Base-by-base conservation (phyloP, 2,329 filamentous ascomycete species). In the Penicillium nordicum region DNA sequence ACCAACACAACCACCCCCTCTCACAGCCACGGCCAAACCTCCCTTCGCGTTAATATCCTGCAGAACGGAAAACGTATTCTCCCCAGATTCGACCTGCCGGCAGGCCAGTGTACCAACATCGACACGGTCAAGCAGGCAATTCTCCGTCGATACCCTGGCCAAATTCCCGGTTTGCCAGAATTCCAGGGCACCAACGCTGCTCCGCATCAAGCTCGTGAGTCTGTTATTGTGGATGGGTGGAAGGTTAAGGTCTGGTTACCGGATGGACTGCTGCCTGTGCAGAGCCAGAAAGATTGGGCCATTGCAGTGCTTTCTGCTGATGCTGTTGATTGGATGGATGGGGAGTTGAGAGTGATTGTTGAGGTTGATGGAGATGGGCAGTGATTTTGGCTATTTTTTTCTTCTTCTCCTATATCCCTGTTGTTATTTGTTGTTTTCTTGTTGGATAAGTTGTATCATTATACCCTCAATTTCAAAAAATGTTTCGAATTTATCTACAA, bases 241-340 rank as follows among this genome's bases (percentile, higher is more conserved):
- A 69, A 62, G 23, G 59, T 78, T 52, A 75, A 72, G 51, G 75
- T 72, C 2, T 77, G 71, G 71, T 65, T 79, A 1, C 72, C 77
- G 1, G 70, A 77, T 49, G 77, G 77, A 5, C 57, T 79, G n/a
- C 60, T 70, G 14, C 52, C 63, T 7, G 65, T 79, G 8, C 66
- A 69, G 12, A 74, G 66, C 43, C 74, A 78, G 49, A 71, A 72
- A 37, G 75, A 79, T 45, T 79, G 77, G 77, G 71, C 73, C 21
- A 71, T 78, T 55, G 74, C 76, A 5, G 66, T 78, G n/a, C 62
- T 77, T 32, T 72, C 74, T 5, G 73, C 73, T 11, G 71, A 72
- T 18, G 74, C 72, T 11, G 72, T 77, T 2, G 77, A 78, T 30
- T 79, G 77, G 77, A 78, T 79, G 75, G 77, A 79, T 57, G 71